Evolutionary conservation across 169 alveolate genomes (phyloP).

Genomic region (Plasmodium vinckei): DNA sequence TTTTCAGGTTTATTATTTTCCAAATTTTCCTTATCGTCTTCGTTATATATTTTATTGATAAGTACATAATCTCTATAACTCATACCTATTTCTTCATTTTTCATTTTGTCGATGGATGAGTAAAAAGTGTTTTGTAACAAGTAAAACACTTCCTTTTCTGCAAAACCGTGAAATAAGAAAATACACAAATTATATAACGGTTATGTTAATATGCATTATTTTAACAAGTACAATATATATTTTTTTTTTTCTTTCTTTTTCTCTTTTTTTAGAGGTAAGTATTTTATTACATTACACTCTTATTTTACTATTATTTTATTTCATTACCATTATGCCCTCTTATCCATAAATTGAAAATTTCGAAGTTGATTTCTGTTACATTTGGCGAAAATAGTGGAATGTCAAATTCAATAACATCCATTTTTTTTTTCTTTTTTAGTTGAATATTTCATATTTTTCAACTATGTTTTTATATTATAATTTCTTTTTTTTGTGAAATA

Average conservation of each 20-base stretch:
- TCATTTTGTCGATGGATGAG: constrained; percentile 13
- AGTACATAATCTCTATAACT: background rate
- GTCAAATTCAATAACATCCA: constrained; percentile 50
- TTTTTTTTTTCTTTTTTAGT: constrained; percentile 18
- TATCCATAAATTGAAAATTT: constrained; percentile 55
- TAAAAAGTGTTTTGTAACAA: constrained; percentile 49
- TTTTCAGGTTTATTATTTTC: background rate
- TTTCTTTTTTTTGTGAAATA: background rate
- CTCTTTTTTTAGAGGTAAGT: background rate
- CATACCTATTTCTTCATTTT: constrained; percentile 10
- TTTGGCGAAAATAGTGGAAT: constrained; percentile 65
- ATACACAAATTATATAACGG: background rate
- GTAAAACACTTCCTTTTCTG: constrained; percentile 59
- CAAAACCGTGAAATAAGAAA: background rate
- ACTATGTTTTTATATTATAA: background rate
- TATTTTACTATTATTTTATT: background rate
- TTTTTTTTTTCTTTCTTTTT: background rate
- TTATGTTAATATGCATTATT: background rate
- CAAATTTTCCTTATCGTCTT: background rate
- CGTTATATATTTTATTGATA: background rate
- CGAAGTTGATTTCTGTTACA: constrained; percentile 60
- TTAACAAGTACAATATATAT: background rate
- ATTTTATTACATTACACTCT: background rate
- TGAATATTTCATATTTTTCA: background rate
- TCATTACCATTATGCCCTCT: constrained; percentile 58